phyloP scores from a whole-genome alignment of 2,329 filamentous ascomycete genomes.

The Fusarium sp. region DNA sequence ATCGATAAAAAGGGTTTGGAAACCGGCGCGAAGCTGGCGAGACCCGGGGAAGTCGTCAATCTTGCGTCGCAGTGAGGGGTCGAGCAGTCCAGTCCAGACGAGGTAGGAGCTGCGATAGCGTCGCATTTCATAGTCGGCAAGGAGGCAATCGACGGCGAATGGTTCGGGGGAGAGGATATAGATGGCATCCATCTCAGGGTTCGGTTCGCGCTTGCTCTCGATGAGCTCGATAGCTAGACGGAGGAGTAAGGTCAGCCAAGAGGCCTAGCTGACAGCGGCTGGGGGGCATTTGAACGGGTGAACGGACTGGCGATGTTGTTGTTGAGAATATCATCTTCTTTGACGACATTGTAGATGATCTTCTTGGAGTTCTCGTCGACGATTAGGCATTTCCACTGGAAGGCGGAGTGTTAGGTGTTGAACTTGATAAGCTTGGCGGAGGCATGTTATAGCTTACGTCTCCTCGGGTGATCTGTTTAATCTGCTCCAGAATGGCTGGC shows the following conservation, averaged over 20 bases:
- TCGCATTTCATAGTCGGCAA: conserved; percentile 88
- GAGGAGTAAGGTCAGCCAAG: conserved; percentile 28
- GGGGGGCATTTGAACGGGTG: conserved; percentile 16
- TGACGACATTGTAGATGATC: conserved; percentile 89
- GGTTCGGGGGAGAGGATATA: conserved; percentile 89
- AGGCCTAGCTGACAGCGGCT: conserved; percentile 9
- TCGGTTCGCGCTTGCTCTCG: conserved; percentile 83
- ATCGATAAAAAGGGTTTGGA: conserved; percentile 86
- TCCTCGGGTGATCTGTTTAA: conserved; percentile 81
- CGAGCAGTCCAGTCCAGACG: conserved; percentile 85
- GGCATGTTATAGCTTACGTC: conserved; percentile 68
- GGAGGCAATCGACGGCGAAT: conserved; percentile 91
- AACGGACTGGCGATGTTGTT: conserved; percentile 91
- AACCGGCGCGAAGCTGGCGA: conserved; percentile 80
- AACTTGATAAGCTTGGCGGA: not conserved
- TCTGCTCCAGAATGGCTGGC: conserved; percentile 55
- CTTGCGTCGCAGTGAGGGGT: conserved; percentile 75
- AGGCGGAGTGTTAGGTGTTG: conserved; percentile 14
- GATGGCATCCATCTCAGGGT: conserved; percentile 92
- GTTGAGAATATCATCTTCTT: conserved; percentile 97
- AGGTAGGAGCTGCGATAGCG: conserved; percentile 84
- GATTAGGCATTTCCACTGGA: conserved; percentile 95
- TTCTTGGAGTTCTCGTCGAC: conserved; percentile 86
- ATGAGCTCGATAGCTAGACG: conserved; percentile 88
- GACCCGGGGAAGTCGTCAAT: conserved; percentile 78